Conservation (phyloP, 2,329 filamentous ascomycete species). For the Colletotrichum tropicale region DNA sequence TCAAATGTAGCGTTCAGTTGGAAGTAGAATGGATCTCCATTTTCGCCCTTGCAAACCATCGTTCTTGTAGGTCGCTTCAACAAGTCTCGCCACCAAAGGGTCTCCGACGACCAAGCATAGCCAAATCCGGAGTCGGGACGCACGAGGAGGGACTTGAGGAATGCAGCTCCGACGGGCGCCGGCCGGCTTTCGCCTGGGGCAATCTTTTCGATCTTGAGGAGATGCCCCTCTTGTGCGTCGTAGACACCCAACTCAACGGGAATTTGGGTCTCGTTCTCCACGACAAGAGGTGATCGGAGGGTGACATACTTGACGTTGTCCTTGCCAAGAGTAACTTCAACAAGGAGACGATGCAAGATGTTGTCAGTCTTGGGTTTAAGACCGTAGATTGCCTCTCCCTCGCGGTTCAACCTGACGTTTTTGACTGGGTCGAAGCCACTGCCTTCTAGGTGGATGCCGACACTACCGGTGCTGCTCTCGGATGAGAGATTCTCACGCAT, state of each 20-base stretch:
- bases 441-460: slow-evolving; percentile 85
- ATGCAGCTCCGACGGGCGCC: slow-evolving; percentile 90
- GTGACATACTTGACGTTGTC: slow-evolving; percentile 99
- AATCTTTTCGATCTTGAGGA: slow-evolving; percentile 98
- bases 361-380: slow-evolving; percentile 86
- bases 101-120: slow-evolving; percentile 91
- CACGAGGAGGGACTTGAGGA: slow-evolving; percentile 84
- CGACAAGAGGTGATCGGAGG: slow-evolving; percentile 85
- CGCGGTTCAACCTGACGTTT: slow-evolving; percentile 88
- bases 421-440: slow-evolving; percentile 93
- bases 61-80: slow-evolving; percentile 84
- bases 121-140: slow-evolving; percentile 96
- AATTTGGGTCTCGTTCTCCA: slow-evolving; percentile 97
- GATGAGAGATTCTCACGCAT: slow-evolving; percentile 92
- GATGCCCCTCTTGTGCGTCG: slow-evolving; percentile 82
- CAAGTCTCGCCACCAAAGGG: slow-evolving; percentile 91
- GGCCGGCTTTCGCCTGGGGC: slow-evolving; percentile 88
- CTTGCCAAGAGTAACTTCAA: slow-evolving; percentile 87
- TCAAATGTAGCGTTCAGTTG: slow-evolving; percentile 90
- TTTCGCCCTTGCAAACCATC: slow-evolving; percentile 86
- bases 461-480: slow-evolving; percentile 79
- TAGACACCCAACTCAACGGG: slow-evolving; percentile 93
- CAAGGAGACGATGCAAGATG: slow-evolving; percentile 85
- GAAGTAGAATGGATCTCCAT: slow-evolving; percentile 93
- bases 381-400: slow-evolving; percentile 90